A percentile compares a stretch with the other conserved stretches of the same genome.
Evolutionary conservation across 129 eudicot species (phyloP).

Genomic region (Chrysanthemum lavandulifolium): DNA sequence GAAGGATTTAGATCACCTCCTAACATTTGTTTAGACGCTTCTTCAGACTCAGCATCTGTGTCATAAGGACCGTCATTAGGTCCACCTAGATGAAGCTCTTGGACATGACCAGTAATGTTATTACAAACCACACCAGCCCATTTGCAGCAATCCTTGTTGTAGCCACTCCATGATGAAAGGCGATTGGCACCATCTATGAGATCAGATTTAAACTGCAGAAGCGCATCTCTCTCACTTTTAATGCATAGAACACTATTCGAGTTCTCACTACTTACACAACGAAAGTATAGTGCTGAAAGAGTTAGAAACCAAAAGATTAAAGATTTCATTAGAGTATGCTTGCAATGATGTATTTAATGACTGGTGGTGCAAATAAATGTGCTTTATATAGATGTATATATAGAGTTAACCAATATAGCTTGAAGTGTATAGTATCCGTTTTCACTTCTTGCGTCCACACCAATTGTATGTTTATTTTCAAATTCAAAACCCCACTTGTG

Average conservation of each 20-base stretch:
- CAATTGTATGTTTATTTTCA: too few relatives aligned
- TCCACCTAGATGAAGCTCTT: conserved; percentile 38
- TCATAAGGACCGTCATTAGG: neutral
- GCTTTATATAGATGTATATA: too few relatives aligned
- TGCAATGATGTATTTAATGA: too few relatives aligned
- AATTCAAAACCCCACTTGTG: too few relatives aligned
- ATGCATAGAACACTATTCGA: conserved; percentile 16
- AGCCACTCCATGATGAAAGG: conserved; percentile 35
- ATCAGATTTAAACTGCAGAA: conserved; percentile 29
- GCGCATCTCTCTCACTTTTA: conserved; percentile 31
- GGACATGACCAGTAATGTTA: conserved; percentile 41
- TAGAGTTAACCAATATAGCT: too few relatives aligned
- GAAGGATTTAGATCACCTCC: conserved; percentile 39
- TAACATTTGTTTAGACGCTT: conserved; percentile 14
- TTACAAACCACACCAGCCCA: conserved; percentile 46
- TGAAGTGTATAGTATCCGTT: too few relatives aligned
- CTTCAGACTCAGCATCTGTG: conserved; percentile 2
- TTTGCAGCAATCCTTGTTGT: conserved; percentile 39
- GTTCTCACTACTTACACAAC: neutral
- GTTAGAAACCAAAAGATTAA: conserved; percentile 2
- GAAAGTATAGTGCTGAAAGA: conserved; percentile 6
- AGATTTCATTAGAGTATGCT: too few relatives aligned
- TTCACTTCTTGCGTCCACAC: too few relatives aligned
- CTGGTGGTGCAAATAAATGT: too few relatives aligned
- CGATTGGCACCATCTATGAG: conserved; percentile 21